Percentiles rank a stretch among this genome's conserved stretches.
Evolutionary conservation across 768 basidiomycete genomes (phyloP).

Genomic region (Coprinopsis sp.): DNA sequence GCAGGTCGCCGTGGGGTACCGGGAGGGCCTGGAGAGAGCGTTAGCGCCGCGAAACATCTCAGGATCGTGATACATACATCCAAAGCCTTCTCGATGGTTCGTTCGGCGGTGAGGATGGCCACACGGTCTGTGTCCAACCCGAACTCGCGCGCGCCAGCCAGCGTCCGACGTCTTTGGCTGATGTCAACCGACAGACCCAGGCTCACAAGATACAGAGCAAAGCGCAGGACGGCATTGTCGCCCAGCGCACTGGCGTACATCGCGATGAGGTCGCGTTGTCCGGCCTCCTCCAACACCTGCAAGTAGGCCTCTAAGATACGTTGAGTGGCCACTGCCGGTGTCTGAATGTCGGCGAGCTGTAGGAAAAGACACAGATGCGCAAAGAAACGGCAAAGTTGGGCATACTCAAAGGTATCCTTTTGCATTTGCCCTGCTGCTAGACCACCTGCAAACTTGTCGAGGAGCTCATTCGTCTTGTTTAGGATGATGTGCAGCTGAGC

Average conservation of each 20-base stretch:
- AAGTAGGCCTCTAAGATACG: slow-evolving; percentile 86
- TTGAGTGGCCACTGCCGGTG: slow-evolving; percentile 74
- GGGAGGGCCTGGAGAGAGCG: slow-evolving; percentile 41
- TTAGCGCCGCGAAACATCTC: neutral
- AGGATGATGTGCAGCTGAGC: slow-evolving; percentile 79
- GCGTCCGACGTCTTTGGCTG: slow-evolving; percentile 60
- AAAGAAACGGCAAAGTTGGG: slow-evolving; percentile 74
- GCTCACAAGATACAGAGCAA: slow-evolving; percentile 84
- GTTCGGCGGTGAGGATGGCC: slow-evolving; percentile 74
- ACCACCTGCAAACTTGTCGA: slow-evolving; percentile 64
- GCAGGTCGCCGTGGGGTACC: slow-evolving; percentile 49
- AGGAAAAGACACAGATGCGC: slow-evolving; percentile 89
- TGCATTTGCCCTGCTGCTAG: slow-evolving; percentile 49
- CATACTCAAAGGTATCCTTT: slow-evolving; percentile 25
- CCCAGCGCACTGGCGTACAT: slow-evolving; percentile 91
- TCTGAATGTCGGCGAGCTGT: slow-evolving; percentile 69
- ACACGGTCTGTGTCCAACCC: slow-evolving; percentile 80
- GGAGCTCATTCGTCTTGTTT: slow-evolving; percentile 57
- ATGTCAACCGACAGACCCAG: slow-evolving; percentile 61
- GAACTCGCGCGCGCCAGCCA: slow-evolving; percentile 76
- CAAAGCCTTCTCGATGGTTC: slow-evolving; percentile 68
- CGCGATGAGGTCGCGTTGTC: slow-evolving; percentile 82
- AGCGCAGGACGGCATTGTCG: slow-evolving; percentile 87
- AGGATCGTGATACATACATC: slow-evolving; percentile 33
- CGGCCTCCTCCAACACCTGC: slow-evolving; percentile 77